A percentile compares a stretch with the other conserved stretches of the same genome.
Conservation (phyloP, 2,329 filamentous ascomycete species). For the Aspergillus japonicus region DNA sequence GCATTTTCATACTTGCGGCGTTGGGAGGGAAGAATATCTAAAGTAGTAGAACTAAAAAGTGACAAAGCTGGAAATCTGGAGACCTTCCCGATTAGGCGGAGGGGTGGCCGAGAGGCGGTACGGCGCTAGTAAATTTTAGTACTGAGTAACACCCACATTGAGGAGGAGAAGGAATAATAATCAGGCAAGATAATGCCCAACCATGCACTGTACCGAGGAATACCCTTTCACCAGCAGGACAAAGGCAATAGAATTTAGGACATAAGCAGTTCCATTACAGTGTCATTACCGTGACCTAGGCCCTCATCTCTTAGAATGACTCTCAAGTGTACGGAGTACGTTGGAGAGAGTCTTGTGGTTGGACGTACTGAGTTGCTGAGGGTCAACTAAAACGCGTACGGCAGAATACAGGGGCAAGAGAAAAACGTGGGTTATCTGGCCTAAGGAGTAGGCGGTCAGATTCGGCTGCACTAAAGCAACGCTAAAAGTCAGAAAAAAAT, state of each 20-base stretch:
- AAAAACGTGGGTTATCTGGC: slow-evolving; percentile 13
- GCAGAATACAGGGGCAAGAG: slow-evolving; percentile 8
- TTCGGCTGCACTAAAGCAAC: slow-evolving; percentile 22
- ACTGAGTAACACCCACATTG: not conserved
- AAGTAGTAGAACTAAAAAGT: not conserved
- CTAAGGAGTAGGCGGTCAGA: slow-evolving; percentile 20
- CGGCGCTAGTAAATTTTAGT: not conserved
- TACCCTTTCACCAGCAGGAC: not conserved
- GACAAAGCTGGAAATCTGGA: not conserved
- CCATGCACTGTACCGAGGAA: not conserved
- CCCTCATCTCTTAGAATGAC: too few species aligned
- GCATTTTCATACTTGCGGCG: slow-evolving; percentile 26
- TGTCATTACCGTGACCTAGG: not conserved
- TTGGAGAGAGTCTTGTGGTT: not conserved
- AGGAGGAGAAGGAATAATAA: not conserved
- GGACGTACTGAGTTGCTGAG: not conserved
- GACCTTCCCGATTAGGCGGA: slow-evolving; percentile 3
- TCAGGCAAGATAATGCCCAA: not conserved
- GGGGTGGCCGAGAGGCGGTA: not conserved
- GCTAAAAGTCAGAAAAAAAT: slow-evolving; percentile 29
- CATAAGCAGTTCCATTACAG: not conserved
- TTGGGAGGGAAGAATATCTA: not conserved
- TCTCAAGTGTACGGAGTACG: too few species aligned
- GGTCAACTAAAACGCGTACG: slow-evolving; percentile 12
- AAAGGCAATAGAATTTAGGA: not conserved